phyloP scores from a whole-genome alignment of 345 rosid species.

The Salix arbutifolia region DNA sequence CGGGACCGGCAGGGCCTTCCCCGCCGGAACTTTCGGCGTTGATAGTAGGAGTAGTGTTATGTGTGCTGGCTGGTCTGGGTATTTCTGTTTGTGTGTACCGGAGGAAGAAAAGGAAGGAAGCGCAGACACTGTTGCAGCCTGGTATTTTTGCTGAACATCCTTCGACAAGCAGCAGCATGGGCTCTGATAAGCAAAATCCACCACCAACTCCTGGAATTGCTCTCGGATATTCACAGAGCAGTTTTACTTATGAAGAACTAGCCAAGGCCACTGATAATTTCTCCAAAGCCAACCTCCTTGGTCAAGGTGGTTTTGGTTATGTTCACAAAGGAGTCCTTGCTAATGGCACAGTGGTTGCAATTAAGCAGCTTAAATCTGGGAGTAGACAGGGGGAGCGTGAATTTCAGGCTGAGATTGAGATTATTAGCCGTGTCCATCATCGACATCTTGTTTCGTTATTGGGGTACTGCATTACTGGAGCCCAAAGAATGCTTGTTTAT shows the following conservation, averaged over 20 bases:
- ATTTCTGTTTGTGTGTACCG: constrained; percentile 12
- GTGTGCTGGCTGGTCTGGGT: constrained; percentile 26
- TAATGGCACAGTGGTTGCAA: constrained; percentile 23
- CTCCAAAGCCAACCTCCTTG: constrained; percentile 18
- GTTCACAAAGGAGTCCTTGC: constrained; percentile 26
- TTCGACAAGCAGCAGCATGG: constrained; percentile 8
- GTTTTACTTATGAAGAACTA: constrained; percentile 22
- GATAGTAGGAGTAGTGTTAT: constrained; percentile 26
- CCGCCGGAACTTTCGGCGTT: constrained; percentile 12
- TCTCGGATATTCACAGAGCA: constrained; percentile 8
- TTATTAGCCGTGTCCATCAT: constrained; percentile 22
- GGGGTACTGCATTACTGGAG: constrained; percentile 23
- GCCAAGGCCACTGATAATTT: constrained; percentile 19
- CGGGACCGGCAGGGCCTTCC: neutral
- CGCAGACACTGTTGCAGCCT: neutral
- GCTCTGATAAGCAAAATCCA: constrained; percentile 11
- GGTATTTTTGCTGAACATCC: constrained; percentile 18
- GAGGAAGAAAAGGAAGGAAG: constrained; percentile 26
- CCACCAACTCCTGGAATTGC: constrained; percentile 5
- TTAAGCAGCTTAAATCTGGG: constrained; percentile 30
- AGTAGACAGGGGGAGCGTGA: constrained; percentile 33
- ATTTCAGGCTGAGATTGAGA: constrained; percentile 31
- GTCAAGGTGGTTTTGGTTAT: constrained; percentile 32
- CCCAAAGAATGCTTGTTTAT: constrained; percentile 25
- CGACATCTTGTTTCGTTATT: constrained; percentile 26